Evolutionary conservation across 495 filamentous ascomycete species (phyloP).

Genomic region (Podospora bellae-mahoneyi): DNA sequence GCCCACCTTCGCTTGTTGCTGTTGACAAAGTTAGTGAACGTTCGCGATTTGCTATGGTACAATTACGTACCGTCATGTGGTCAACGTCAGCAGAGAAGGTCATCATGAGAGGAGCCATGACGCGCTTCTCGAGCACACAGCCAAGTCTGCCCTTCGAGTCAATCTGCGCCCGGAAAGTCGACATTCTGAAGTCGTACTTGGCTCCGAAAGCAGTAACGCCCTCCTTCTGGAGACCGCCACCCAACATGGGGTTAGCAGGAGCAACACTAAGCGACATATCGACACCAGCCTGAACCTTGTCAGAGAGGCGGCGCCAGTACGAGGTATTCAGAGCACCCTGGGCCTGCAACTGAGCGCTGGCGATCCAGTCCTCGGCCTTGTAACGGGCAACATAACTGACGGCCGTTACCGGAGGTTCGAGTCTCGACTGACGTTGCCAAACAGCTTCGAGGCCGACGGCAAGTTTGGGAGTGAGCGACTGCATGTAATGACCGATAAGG

Average conservation of each 20-base stretch:
- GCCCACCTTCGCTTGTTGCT: slow-evolving; percentile 95
- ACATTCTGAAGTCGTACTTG: slow-evolving; percentile 97
- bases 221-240: slow-evolving; percentile 70
- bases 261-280: slow-evolving; percentile 86
- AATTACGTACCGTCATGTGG: slow-evolving; percentile 76
- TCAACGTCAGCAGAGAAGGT: slow-evolving; percentile 98
- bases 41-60: neutral
- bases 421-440: slow-evolving; percentile 80
- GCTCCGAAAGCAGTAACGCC: slow-evolving; percentile 87
- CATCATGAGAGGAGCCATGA: slow-evolving; percentile 83
- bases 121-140: slow-evolving; percentile 90
- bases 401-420: slow-evolving; percentile 75
- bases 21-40: slow-evolving; percentile 27
- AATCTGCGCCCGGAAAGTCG: slow-evolving; percentile 90
- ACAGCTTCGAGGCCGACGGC: slow-evolving; percentile 88
- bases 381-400: slow-evolving; percentile 88
- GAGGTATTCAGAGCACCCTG: slow-evolving; percentile 84
- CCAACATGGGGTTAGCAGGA: slow-evolving; percentile 65
- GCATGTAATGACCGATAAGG: slow-evolving; percentile 90
- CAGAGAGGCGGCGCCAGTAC: slow-evolving; percentile 92
- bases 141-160: slow-evolving; percentile 91
- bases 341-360: slow-evolving; percentile 75
- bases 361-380: slow-evolving; percentile 86
- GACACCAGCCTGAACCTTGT: slow-evolving; percentile 92
- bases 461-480: slow-evolving; percentile 83